Base-by-base conservation (phyloP, 176 grass and related monocot species). In the Oryza punctata region DNA sequence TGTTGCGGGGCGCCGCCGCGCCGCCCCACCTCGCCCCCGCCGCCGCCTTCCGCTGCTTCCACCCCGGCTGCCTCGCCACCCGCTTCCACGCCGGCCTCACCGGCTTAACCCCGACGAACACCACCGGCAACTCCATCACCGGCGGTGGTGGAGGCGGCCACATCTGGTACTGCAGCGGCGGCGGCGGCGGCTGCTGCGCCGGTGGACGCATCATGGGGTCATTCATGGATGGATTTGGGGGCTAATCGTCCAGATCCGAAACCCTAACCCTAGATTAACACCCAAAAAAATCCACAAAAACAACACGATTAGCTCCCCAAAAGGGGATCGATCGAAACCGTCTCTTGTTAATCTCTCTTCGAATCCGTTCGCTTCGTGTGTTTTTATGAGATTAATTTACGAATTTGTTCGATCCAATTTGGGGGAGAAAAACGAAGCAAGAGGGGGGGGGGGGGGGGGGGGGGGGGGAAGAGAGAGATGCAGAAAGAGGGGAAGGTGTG, bases 1-100 rank as follows among this genome's bases (percentile, higher is more conserved):
- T 99, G 83, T 99, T 99, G 59, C 91, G 93, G 45, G 97, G 97
- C n/a, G 97, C 96, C 28, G 92, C 92, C 1, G 89, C 80, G 1
- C 93, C 89, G 45, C 80, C 87, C 46, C 82, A 76, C 47, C 75
- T 54, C 65, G 65, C 72, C 40, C 27, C 80, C 47, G 82, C 76
- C 64, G 57, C 72, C 47, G 66, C 65, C 81, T 71, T 81, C 15
- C 79, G 69, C 70, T 84, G 73, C 70, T 84, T 89, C 70, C 73
- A 60, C 49, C 63, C 64, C 25, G 60, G 46, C 68, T 67, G 59
- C 61, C 74, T 65, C 75, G 80, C 80, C 49, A 27, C 27, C 67
- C 90, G 82, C 90, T 78, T 88, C 86, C 78, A 88, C 73, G 67
- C 73, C 23, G 44, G 82, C 86, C 82, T 15, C 73, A 47, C 75